Conservation (phyloP, 2,329 filamentous ascomycete genomes). For the Fusarium sp. region DNA sequence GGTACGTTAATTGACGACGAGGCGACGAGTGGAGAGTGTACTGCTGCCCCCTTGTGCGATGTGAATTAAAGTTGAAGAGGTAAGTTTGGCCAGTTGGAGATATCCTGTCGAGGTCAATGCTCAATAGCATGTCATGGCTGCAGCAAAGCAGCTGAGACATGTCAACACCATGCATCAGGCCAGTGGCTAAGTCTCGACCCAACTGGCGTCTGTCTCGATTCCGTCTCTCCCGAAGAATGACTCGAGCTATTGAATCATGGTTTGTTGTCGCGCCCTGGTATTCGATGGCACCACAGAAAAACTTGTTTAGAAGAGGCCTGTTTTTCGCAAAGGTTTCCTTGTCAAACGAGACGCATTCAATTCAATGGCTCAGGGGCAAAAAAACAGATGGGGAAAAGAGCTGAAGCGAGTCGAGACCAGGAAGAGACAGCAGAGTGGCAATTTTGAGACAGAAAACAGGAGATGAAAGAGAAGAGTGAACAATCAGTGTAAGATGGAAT, state of each 20-base stretch:
- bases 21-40: not conserved
- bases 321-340: not conserved
- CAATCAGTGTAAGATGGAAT: slow-evolving; percentile 12
- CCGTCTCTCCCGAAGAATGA: slow-evolving; percentile 8
- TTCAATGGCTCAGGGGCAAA: not conserved
- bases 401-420: not conserved
- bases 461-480: slow-evolving; percentile 6
- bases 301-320: not conserved
- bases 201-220: slow-evolving; percentile 1
- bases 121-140: slow-evolving; percentile 9
- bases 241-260: slow-evolving; percentile 11
- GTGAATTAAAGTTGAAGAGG: slow-evolving; percentile 18
- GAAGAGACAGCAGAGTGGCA: not conserved
- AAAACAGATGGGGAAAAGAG: not conserved
- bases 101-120: slow-evolving; percentile 16
- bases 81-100: slow-evolving; percentile 7
- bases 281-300: slow-evolving; percentile 1
- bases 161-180: slow-evolving; percentile 35
- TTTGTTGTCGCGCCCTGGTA: slow-evolving; percentile 4
- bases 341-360: not conserved
- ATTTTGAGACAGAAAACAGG: slow-evolving; percentile 10
- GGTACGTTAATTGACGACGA: slow-evolving; percentile 31
- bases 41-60: slow-evolving; percentile 18
- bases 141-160: slow-evolving; percentile 31
- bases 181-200: slow-evolving; percentile 42